Base-by-base conservation (phyloP, 1,139 yeast species). In the Candida glucosophila region DNA sequence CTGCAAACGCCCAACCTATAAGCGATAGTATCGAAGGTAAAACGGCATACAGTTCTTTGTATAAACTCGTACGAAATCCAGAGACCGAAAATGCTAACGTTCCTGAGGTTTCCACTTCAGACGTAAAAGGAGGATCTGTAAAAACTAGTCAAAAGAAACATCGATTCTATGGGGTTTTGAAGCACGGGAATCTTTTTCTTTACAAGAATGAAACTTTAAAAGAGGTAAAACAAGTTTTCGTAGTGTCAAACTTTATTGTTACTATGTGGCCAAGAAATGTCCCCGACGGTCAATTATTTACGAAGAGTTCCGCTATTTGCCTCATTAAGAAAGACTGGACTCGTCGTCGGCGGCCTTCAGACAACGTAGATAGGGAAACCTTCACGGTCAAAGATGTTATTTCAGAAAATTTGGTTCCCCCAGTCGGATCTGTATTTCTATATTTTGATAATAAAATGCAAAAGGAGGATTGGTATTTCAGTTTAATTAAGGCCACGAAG, bases 401-500 rank as follows among this genome's bases (percentile, higher is more conserved):
- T 15, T 38, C 41, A 22, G 39, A 42, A 20, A 28, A 38, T 13
- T 29, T 43, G 19, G 4, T 37, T 2, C 76, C 82, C 0, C 70
- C 72, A 13, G 62, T 67, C 25, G 65, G 67, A 10, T 69, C 85
- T 2, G 78, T 79, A 41, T 90, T 68, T 51, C 52, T 88, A 2
- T 83, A 85, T 47, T 72, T 79, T 26, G 94, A 83, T 41, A 66
- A 73, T 25, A 82, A 85, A 36, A 67, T 67, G 27, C 88, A 79
- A 24, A 88, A 90, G 44, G 98, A 88, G 49, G 95, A 86, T 46
- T 78, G 95, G 82, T 88, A 88, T 48, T 85, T 85, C 52, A 75
- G 83, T 2, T 58, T 88, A 30, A 65, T 88, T n/a, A 59, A 77
- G 31, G 90, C 92, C 1, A 73, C 92, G 0, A 79, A 78, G 35